Base-by-base conservation (phyloP, 345 rosid genomes). In the Erodium maritimum region DNA sequence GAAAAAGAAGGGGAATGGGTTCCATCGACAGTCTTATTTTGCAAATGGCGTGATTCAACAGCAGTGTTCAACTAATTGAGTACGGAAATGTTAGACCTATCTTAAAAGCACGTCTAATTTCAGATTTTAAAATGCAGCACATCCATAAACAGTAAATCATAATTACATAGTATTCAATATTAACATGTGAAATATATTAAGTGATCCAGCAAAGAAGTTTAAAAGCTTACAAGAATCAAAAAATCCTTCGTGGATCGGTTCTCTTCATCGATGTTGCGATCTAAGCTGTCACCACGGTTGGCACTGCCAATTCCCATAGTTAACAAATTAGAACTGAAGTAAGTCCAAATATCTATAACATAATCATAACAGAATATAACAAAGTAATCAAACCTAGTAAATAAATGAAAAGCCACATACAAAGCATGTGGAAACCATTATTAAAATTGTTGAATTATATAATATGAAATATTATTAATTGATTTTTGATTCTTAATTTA, bases 201-300 rank as follows among this genome's bases (percentile, higher is more conserved):
- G 55, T 54, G 37, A 58, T 54, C 61, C 16, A 55, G 20, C 50
- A 63, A 19, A 13, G 59, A 72, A 67, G 61, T 61, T 48, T 33
- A 18, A 63, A 56, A 57, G 68, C 97, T 74, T 81, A 87, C 97
- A 67, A 93, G 91, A 70, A 90, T 87, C 65, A 90, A 57, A 77
- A 93, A 87, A 76, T 93, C 96, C 67, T 79, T 83, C 45, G 80
- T 87, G 21, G 61, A 8, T 24, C 61, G 72, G 68, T 83, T 82
- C 75, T 93, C 99, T 45, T 78, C 83, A 29, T 85, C 86, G 34
- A 93, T 85, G 58, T 76, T 83, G 57, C 90, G 88, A 71, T 90
- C 97, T 64, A 93, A 71, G 80, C 99, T 93, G 79, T 93, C 96
- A 52, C 96, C 99, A 51, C 91, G 87, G 68, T 90, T 93, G 63